phyloP scores from a whole-genome alignment of 257 asterid genomes.

The Petunia secreta region DNA sequence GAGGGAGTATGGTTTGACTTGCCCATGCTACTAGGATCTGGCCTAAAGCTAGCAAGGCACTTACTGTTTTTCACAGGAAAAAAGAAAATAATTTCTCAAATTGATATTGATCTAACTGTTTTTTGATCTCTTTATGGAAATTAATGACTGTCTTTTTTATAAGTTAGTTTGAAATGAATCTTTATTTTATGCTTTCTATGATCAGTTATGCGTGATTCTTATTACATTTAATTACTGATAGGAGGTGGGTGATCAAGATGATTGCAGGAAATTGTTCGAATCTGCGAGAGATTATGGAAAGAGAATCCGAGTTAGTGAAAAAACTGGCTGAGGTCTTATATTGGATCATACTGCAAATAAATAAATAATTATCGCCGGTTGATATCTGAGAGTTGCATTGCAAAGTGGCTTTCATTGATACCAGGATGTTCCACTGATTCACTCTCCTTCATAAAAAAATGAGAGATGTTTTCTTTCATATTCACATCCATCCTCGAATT shows the following conservation, averaged over 20 bases:
- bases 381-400: neutral
- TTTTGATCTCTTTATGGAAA: conserved; percentile 1
- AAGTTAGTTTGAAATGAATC: neutral
- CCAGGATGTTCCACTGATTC: neutral
- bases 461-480: neutral
- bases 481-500: neutral
- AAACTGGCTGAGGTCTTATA: conserved; percentile 74
- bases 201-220: conserved; percentile 28
- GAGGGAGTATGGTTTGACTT: neutral
- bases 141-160: neutral
- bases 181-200: neutral
- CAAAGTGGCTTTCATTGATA: neutral
- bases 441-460: neutral
- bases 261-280: conserved; percentile 63
- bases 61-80: neutral
- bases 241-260: conserved; percentile 98
- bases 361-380: neutral
- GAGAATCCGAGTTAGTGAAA: conserved; percentile 79
- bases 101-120: neutral
- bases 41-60: neutral
- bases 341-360: conserved; percentile 14
- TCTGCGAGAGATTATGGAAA: conserved; percentile 69
- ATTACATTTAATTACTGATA: conserved; percentile 44
- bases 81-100: conserved; percentile 3
- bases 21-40: neutral